A percentile compares a stretch with the other conserved stretches of the same genome.
Conservation (phyloP, 805 yeast species). For the Saturnispora halmiae region DNA sequence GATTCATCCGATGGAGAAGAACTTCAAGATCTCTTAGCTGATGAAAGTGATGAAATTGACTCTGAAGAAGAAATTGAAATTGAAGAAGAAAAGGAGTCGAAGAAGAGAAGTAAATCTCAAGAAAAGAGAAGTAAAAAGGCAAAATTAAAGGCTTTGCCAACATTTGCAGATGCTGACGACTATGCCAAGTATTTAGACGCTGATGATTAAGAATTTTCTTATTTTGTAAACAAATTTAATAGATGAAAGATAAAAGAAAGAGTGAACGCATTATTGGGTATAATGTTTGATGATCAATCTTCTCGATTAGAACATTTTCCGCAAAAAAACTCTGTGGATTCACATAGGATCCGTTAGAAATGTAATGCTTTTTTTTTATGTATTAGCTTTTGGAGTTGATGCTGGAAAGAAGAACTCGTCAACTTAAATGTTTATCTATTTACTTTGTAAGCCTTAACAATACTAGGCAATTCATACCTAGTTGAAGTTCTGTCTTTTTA, state of each 20-base stretch:
- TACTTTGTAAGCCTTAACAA: too few relatives aligned
- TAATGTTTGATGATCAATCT: too few relatives aligned
- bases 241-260: not conserved
- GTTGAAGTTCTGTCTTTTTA: too few relatives aligned
- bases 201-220: slow-evolving; percentile 34
- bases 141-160: slow-evolving; percentile 62
- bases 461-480: too few relatives aligned
- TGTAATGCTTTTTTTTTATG: too few relatives aligned
- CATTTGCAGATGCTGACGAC: slow-evolving; percentile 83
- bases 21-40: slow-evolving; percentile 16
- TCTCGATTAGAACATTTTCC: too few relatives aligned
- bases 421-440: too few relatives aligned
- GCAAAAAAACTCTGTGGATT: too few relatives aligned
- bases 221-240: not conserved
- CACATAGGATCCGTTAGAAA: too few relatives aligned
- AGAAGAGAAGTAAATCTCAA: slow-evolving; percentile 18
- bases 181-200: slow-evolving; percentile 66
- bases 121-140: slow-evolving; percentile 28
- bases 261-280: too few relatives aligned
- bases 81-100: slow-evolving; percentile 19
- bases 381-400: too few relatives aligned
- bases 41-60: slow-evolving; percentile 22
- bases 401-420: too few relatives aligned
- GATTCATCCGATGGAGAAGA: slow-evolving; percentile 26
- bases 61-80: slow-evolving; percentile 18